phyloP scores from a whole-genome alignment of 1,139 yeast species.

The Eremothecium gossypii region DNA sequence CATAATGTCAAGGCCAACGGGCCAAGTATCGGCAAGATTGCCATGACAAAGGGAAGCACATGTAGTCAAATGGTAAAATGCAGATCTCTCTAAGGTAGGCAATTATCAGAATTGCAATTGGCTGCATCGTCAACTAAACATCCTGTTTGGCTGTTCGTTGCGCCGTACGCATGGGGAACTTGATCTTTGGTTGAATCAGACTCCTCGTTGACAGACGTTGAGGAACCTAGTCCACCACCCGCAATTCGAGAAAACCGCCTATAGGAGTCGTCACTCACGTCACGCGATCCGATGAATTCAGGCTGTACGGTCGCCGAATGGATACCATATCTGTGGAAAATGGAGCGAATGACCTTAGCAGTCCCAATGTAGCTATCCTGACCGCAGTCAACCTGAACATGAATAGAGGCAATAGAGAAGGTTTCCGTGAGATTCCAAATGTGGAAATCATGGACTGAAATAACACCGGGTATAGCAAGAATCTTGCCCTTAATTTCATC shows the following conservation, averaged over 20 bases:
- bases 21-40: no score
- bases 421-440: slow-evolving; percentile 94
- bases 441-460: slow-evolving; percentile 88
- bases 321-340: slow-evolving; percentile 76
- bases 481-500: slow-evolving; percentile 66
- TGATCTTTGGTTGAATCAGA: slow-evolving; percentile 6
- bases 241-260: slow-evolving; percentile 32
- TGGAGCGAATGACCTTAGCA: slow-evolving; percentile 67
- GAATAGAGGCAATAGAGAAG: slow-evolving; percentile 79
- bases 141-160: slow-evolving; percentile 25
- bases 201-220: slow-evolving; percentile 6
- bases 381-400: slow-evolving; percentile 58
- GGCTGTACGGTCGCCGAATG: slow-evolving; percentile 96
- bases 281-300: slow-evolving; percentile 41
- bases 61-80: no score
- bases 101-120: slow-evolving; percentile 37
- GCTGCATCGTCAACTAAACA: slow-evolving; percentile 41
- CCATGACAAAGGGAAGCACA: no score
- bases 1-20: no score
- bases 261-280: slow-evolving; percentile 25
- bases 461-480: slow-evolving; percentile 56
- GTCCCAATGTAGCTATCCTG: slow-evolving; percentile 62
- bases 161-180: slow-evolving; percentile 24
- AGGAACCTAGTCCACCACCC: slow-evolving; percentile 24
- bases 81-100: slow-evolving; percentile 23